Conservation (phyloP, 108 stramenopile species). For the Aurantiochytrium sp. region DNA sequence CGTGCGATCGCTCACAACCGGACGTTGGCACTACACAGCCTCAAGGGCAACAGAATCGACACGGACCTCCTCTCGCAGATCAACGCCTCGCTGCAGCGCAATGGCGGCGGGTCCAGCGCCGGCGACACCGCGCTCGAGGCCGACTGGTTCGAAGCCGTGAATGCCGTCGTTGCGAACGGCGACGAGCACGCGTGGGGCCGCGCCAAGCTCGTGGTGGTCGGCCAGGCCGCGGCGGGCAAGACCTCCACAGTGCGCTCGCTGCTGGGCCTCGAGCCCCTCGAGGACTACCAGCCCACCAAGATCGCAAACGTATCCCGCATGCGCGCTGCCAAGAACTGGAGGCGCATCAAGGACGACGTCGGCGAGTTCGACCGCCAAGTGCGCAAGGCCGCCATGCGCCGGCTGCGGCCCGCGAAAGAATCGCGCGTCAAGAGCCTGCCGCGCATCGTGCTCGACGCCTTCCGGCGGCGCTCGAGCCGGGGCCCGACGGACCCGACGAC, state of each 20-base stretch:
- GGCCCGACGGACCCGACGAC: no score
- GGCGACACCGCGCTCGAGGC: neutral
- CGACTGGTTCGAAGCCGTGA: neutral
- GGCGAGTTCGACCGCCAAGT: neutral
- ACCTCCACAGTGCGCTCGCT: neutral
- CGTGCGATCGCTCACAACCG: neutral
- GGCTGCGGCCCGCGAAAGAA: neutral
- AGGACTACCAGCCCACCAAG: neutral
- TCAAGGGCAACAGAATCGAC: neutral
- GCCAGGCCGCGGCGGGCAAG: neutral
- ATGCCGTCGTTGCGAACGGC: neutral
- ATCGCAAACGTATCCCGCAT: neutral
- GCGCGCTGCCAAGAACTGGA: neutral
- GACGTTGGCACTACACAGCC: neutral
- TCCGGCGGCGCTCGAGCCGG: neutral
- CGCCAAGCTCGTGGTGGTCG: neutral
- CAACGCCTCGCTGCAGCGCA: neutral
- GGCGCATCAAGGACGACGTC: neutral
- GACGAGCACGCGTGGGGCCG: neutral
- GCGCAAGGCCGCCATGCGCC: neutral
- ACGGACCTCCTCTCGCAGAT: neutral
- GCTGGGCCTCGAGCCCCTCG: neutral
- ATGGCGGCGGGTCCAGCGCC: neutral
- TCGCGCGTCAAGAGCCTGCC: neutral
- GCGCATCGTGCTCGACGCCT: neutral